Evolutionary conservation across 306 rosid genomes (phyloP).

Genomic region (Trifolium subterraneum): DNA sequence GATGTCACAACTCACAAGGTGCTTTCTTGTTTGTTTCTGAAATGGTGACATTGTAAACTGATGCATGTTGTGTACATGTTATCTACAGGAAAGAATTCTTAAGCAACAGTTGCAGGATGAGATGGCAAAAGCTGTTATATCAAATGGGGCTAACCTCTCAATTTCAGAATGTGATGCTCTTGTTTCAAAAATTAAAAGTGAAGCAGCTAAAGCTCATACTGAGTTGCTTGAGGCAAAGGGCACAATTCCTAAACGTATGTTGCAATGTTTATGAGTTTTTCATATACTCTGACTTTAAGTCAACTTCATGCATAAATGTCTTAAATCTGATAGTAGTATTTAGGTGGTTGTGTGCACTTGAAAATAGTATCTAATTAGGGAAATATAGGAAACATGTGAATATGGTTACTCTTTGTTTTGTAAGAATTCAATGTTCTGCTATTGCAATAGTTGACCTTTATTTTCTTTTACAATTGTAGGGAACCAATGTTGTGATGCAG

Average conservation of each 20-base stretch:
- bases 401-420: not conserved
- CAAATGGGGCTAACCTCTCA: constrained; percentile 35
- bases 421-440: constrained; percentile 17
- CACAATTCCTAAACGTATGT: not conserved
- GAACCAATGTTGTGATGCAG: constrained; percentile 39
- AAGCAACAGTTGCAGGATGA: constrained; percentile 45
- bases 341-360: not conserved
- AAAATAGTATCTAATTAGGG: not conserved
- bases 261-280: not conserved
- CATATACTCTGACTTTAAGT: not conserved
- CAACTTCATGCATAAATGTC: not conserved
- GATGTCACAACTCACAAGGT: not conserved
- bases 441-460: constrained; percentile 10
- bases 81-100: constrained; percentile 44
- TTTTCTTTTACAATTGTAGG: constrained; percentile 26
- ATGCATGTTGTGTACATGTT: constrained; percentile 4
- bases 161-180: not conserved
- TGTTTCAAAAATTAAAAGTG: not conserved
- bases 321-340: not conserved
- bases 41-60: not conserved
- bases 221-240: not conserved
- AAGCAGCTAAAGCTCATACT: not conserved
- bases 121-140: constrained; percentile 47
- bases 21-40: not conserved
- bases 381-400: too few relatives aligned